These are phyloP conservation scores for Debaryomyces maramus DNA, from an alignment of 805 yeast species.

Conservation along the genomic window DNA sequence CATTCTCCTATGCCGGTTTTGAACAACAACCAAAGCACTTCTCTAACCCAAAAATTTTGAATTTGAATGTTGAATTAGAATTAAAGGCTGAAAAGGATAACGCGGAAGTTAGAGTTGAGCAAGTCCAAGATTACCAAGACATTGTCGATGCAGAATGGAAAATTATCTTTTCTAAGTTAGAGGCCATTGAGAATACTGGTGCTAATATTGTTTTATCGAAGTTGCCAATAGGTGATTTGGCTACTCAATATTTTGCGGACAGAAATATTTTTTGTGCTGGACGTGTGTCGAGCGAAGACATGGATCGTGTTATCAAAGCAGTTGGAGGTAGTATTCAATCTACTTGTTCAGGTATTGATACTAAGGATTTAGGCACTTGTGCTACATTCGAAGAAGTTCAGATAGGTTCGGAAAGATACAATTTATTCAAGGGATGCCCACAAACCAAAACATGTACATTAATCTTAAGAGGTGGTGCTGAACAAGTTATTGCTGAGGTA, in stretches of 20 bases:
- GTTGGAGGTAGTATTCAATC: conserved; percentile 89
- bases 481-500: conserved; percentile 96
- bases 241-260: conserved; percentile 98
- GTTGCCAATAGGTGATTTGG: conserved; percentile 96
- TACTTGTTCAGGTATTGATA: conserved; percentile 66
- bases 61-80: conserved; percentile 90
- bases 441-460: conserved; percentile 91
- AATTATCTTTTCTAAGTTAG: conserved; percentile 81
- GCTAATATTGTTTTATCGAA: conserved; percentile 92
- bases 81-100: conserved; percentile 98
- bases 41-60: conserved; percentile 74
- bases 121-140: conserved; percentile 90
- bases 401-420: conserved; percentile 94
- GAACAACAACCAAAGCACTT: conserved; percentile 96
- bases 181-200: conserved; percentile 79
- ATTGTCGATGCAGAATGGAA: conserved; percentile 99
- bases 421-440: conserved; percentile 90
- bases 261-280: conserved; percentile 97
- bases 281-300: conserved; percentile 82
- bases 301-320: conserved; percentile 89
- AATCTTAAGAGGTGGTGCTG: conserved; percentile 95
- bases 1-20: conserved; percentile 97
- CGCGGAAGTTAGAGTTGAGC: conserved; percentile 95
- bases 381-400: conserved; percentile 86
- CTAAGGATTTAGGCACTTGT: conserved; percentile 81